These are phyloP conservation scores for Apodospora peruviana DNA, from an alignment of 495 filamentous ascomycete genomes.

Conservation along the genomic window DNA sequence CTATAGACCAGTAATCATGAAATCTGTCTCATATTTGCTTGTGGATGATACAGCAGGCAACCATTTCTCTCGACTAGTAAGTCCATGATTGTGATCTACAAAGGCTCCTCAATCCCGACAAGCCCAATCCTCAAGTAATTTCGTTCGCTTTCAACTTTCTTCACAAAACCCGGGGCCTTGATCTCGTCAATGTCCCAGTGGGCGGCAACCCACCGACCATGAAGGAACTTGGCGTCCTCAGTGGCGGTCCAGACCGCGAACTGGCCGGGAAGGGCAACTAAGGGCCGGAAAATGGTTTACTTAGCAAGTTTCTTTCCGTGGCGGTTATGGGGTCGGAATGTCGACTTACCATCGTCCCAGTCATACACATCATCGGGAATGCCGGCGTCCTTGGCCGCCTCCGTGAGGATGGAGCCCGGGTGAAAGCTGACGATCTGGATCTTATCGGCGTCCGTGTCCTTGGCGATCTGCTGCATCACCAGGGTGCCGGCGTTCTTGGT, in stretches of 20 bases:
- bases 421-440: constrained; percentile 42
- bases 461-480: constrained; percentile 31
- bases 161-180: constrained; percentile 5
- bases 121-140: constrained; percentile 10
- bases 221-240: constrained; percentile 46
- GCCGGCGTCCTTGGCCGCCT: constrained; percentile 15
- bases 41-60: neutral
- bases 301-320: no score
- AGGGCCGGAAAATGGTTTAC: neutral
- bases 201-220: constrained; percentile 43
- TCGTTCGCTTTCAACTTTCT: neutral
- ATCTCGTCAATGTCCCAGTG: constrained; percentile 54
- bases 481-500: constrained; percentile 36
- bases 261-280: constrained; percentile 30
- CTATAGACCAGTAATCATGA: neutral
- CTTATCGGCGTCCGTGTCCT: constrained; percentile 18
- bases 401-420: constrained; percentile 34
- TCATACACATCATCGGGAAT: constrained; percentile 6
- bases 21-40: neutral
- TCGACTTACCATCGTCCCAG: constrained; percentile 38
- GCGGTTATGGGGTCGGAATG: no score
- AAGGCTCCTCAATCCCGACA: neutral
- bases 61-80: no score
- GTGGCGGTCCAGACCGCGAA: constrained; percentile 47
- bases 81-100: no score